Evolutionary conservation across 2,329 filamentous ascomycete genomes (phyloP).

Genomic region (Fusarium coicis): DNA sequence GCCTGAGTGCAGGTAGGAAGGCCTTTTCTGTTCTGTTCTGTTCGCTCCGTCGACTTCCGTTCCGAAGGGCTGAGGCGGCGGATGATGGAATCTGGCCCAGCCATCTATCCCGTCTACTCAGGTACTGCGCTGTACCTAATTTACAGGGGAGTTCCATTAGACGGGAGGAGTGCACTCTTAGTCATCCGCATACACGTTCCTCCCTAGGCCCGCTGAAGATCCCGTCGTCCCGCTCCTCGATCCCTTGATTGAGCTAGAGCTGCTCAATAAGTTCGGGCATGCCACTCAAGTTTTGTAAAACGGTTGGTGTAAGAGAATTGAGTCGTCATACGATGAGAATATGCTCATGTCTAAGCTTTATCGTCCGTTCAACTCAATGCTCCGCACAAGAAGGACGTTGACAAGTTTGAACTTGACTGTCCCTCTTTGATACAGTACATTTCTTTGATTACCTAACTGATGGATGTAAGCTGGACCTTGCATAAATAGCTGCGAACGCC

Average conservation of each 20-base stretch:
- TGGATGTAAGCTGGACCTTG: conserved; percentile 11
- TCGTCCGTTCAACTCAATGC: background rate
- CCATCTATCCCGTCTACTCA: background rate
- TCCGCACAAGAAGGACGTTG: too few species aligned
- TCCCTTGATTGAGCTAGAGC: background rate
- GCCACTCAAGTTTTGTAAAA: conserved; percentile 1
- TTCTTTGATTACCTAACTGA: background rate
- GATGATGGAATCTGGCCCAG: background rate
- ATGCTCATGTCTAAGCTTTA: background rate
- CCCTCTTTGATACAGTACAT: background rate
- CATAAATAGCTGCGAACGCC: conserved; percentile 27
- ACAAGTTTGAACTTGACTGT: background rate
- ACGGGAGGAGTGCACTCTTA: conserved; percentile 18
- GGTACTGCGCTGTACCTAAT: background rate
- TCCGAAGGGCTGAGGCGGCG: conserved; percentile 13
- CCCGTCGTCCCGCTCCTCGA: conserved; percentile 15
- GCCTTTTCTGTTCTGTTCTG: background rate
- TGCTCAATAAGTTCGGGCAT: conserved; percentile 1
- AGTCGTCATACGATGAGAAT: background rate
- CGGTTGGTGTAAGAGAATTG: background rate
- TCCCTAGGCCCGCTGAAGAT: conserved; percentile 28
- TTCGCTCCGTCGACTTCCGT: conserved; percentile 20
- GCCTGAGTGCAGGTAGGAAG: conserved; percentile 28
- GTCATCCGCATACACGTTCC: conserved; percentile 35
- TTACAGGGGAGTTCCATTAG: conserved; percentile 12